Evolutionary conservation across 2,329 filamentous ascomycete genomes (phyloP).

Genomic region (Curvularia sp.): DNA sequence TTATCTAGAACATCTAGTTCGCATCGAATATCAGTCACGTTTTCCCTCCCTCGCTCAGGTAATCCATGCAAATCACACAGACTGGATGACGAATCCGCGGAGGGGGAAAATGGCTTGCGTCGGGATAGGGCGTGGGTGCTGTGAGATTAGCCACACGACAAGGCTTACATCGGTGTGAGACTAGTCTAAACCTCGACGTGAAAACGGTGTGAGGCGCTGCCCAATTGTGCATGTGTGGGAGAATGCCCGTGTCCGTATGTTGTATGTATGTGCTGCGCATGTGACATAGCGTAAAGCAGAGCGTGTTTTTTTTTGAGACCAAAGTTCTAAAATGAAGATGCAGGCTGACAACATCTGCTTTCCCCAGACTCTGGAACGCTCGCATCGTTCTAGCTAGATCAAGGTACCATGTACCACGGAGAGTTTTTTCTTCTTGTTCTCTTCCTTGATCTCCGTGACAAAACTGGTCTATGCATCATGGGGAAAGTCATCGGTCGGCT

Average conservation of each 20-base stretch:
- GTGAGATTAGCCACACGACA: conserved; percentile 2
- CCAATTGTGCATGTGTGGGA: neutral
- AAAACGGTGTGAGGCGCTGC: conserved; percentile 6
- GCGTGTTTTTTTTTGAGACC: neutral
- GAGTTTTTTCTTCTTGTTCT: neutral
- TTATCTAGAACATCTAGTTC: conserved; percentile 20
- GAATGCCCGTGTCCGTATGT: neutral
- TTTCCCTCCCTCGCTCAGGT: neutral
- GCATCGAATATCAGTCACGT: conserved; percentile 34
- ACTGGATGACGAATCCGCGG: neutral
- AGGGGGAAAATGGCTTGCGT: conserved; percentile 10
- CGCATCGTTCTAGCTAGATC: neutral
- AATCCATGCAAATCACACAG: conserved; percentile 2
- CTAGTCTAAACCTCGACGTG: neutral
- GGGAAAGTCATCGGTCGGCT: neutral
- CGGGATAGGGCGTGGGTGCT: conserved; percentile 3
- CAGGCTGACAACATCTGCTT: neutral
- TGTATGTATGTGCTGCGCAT: neutral
- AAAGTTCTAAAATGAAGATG: neutral
- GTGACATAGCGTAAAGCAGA: neutral
- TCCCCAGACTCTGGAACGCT: neutral
- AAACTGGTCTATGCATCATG: neutral
- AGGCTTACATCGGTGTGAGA: conserved; percentile 15
- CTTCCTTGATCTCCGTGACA: neutral
- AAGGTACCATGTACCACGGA: neutral